Evolutionary conservation across 1,139 yeast species (phyloP), one percentile per base, ranked within the genome.

Genomic region (Saccharomyces hybrid): DNA sequence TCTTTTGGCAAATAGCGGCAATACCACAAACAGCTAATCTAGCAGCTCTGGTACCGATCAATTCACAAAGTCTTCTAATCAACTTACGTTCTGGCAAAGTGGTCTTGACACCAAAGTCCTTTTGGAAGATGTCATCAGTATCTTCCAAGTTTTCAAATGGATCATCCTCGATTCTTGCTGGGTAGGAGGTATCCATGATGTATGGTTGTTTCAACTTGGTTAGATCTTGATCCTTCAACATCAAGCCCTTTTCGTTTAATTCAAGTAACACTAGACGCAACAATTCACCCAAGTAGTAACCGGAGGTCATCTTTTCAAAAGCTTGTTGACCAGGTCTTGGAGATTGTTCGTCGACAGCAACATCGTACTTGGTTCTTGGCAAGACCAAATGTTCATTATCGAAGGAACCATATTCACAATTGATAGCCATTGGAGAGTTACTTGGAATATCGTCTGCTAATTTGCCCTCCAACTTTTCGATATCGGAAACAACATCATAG

Each of bases 371-470:
- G 60, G 96, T 91, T 76, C 97, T 82, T 70, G 98, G 99, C 64
- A 93, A 80, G 46, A 82, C 81, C 13, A 72, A 61, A 68, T 86
- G 95, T 72, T 89, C 96, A 69, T 89, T 91, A 73, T 93, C 98
- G 69, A 93, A 93, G 6, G 98, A 93, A 66, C 98, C 98, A 75
- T 93, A 93, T 76, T 93, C 99, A 78, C 98, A 91, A 78, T 93
- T 93, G 73, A 93, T 91, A 53, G 96, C 97, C 96, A 93, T 91
- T 59, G 84, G 83, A 34, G 88, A 79, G 48, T 80, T 81, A 13
- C 71, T 73, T 48, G 78, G 70, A 61, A 90, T 79, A 66, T 89
- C 96, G 26, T 72, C 76, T 32, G 82, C 79, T 56, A 85, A 71
- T 64, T 73, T 76, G 55, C 95, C 96, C 65, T 83, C 83, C 63